phyloP scores from a whole-genome alignment of 306 rosid species.

The Inga leiocalycina region DNA sequence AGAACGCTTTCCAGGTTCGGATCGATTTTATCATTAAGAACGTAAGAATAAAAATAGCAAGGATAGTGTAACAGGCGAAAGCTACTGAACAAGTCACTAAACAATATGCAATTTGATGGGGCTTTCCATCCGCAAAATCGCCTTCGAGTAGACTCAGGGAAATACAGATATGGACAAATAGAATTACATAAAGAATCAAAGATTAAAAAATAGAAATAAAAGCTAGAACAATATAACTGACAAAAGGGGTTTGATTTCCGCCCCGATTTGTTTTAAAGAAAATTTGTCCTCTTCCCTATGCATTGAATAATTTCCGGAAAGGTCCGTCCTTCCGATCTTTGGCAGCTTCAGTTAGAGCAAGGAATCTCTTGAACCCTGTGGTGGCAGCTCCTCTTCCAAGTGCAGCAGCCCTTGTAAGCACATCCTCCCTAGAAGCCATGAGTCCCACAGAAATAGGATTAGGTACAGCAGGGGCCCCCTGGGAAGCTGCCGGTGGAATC shows the following conservation, averaged over 20 bases:
- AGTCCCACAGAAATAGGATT: conserved; percentile 63
- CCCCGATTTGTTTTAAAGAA: neutral
- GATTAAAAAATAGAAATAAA: neutral
- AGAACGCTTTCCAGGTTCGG: too few species aligned
- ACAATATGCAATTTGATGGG: neutral
- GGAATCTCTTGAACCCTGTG: conserved; percentile 94
- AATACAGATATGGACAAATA: conserved; percentile 12
- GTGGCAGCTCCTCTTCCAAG: conserved; percentile 99
- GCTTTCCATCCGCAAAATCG: neutral
- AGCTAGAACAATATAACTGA: neutral
- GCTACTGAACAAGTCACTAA: neutral
- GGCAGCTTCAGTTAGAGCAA: conserved; percentile 98
- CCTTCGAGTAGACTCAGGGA: neutral
- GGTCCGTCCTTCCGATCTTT: conserved; percentile 97
- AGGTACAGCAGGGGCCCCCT: conserved; percentile 54
- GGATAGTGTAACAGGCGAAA: neutral
- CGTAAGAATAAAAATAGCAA: neutral
- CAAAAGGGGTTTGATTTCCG: conserved; percentile 1
- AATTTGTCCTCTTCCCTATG: conserved; percentile 39
- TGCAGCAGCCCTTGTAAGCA: conserved; percentile 93
- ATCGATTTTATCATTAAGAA: too few species aligned
- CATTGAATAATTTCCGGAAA: conserved; percentile 88
- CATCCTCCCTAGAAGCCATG: conserved; percentile 71
- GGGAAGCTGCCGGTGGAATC: conserved; percentile 49
- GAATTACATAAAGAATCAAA: conserved; percentile 39